Base-by-base conservation (phyloP, 177 flowering plant species). In the Vitis hybrid region DNA sequence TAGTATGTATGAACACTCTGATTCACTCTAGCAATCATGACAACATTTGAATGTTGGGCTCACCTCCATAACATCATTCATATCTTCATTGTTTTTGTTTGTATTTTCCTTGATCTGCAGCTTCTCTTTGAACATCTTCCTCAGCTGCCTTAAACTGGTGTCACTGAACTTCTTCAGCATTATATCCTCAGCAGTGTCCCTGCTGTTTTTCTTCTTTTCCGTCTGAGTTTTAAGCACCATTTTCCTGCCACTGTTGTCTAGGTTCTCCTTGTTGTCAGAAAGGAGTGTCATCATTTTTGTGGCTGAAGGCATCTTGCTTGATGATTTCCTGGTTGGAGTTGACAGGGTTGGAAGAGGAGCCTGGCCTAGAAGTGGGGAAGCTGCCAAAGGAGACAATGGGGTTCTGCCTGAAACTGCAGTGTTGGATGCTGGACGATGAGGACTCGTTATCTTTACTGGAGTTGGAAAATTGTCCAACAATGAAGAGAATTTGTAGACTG, bases 61-160 rank as follows among this genome's bases (percentile, higher is more conserved):
- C 55, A 72, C 80, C 75, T 70, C 45, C 45, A 3, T 66, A 17
- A 58, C 19, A 10, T 0, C 49, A 26, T 34, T 68, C 8, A 62
- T 15, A 5, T 60, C 72, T 9, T 51, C 45, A 3, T 15, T 51
- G 11, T 61, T 65, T 19, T 60, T 67, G 45, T 40, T 40, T 52
- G 8, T 6, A 32, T 56, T 73, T 2, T 56, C 66, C 1, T 21
- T 14, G 10, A 80, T 63, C 52, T 67, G 9, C 32, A 76, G 52
- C 50, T 75, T 68, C 14, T 75, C 71, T 62, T 78, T 84, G n/a
- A 82, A 10, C 82, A 74, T 76, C 76, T 80, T 81, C 52, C 51
- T 76, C 67, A 88, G 80, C 74, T 80, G 72, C 75, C 88, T 80
- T 64, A 82, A 2, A 65, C 88, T 83, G 64, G 40, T 64, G 2